These are phyloP conservation scores for Trichocomaceae sp. DNA, from an alignment of 2,329 filamentous ascomycete species.

Conservation along the genomic window DNA sequence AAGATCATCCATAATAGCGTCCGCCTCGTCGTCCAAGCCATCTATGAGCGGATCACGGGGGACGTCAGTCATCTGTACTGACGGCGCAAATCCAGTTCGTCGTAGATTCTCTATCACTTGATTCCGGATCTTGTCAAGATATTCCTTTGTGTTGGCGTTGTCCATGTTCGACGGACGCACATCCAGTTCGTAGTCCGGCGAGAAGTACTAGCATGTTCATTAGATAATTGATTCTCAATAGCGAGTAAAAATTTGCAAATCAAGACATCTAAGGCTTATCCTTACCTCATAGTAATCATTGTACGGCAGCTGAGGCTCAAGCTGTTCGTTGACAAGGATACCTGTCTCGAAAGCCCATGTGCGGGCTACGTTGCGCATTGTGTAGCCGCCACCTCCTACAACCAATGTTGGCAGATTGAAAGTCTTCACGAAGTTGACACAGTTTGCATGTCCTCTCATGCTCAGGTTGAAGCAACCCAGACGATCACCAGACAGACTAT, in stretches of 20 bases:
- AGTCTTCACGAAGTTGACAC: constrained; percentile 62
- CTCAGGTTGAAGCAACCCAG: constrained; percentile 64
- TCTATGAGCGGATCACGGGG: constrained; percentile 50
- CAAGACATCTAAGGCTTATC: not conserved
- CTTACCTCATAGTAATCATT: constrained; percentile 84
- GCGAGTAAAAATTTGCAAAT: not conserved
- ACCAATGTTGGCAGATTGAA: constrained; percentile 61
- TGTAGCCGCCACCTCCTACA: constrained; percentile 62
- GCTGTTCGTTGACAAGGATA: constrained; percentile 72
- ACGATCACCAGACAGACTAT: constrained; percentile 60
- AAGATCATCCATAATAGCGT: constrained; percentile 59
- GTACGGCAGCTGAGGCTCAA: constrained; percentile 78
- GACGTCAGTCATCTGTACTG: constrained; percentile 59
- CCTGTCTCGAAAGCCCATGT: constrained; percentile 67
- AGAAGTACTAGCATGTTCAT: constrained; percentile 51
- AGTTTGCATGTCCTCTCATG: constrained; percentile 65
- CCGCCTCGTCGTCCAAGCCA: constrained; percentile 58
- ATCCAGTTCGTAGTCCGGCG: constrained; percentile 62
- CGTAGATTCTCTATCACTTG: constrained; percentile 62
- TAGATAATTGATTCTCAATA: not conserved
- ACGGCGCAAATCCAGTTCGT: constrained; percentile 56
- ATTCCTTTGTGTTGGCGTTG: constrained; percentile 62
- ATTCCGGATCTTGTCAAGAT: constrained; percentile 60
- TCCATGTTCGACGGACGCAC: constrained; percentile 67
- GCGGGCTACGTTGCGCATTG: constrained; percentile 58